Percentiles rank a stretch among this genome's conserved stretches.
Evolutionary conservation across 495 filamentous ascomycete genomes (phyloP).

Genomic region (Talaromyces trachyspermus): DNA sequence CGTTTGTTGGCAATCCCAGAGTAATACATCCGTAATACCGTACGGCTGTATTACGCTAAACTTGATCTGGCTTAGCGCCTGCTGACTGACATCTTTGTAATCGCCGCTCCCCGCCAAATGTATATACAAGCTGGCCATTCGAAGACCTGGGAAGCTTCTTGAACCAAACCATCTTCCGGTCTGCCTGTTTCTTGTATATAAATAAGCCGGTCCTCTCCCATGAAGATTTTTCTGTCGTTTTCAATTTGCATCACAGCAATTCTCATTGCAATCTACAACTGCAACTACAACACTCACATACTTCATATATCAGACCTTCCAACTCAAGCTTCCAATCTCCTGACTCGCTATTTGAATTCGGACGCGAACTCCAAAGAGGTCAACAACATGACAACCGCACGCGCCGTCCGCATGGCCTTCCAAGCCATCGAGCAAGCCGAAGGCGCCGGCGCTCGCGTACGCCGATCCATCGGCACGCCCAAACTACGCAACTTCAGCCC

Average conservation of each 20-base stretch:
- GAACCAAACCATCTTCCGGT: too few species aligned
- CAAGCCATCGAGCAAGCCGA: constrained; percentile 81
- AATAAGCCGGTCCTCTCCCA: constrained; percentile 23
- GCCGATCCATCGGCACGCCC: constrained; percentile 80
- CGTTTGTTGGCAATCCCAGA: neutral
- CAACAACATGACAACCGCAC: constrained; percentile 57
- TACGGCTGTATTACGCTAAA: neutral
- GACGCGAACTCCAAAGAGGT: constrained; percentile 1
- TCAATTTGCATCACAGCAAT: constrained; percentile 39
- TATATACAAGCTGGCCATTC: neutral
- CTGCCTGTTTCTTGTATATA: constrained; percentile 18
- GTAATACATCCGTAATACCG: constrained; percentile 9
- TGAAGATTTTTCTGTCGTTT: constrained; percentile 37
- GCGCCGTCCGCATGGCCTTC: constrained; percentile 74
- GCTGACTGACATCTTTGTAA: constrained; percentile 12
- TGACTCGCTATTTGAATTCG: constrained; percentile 14
- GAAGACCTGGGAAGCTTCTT: neutral
- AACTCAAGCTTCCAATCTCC: constrained; percentile 10
- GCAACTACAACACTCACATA: constrained; percentile 11
- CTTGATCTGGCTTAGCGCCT: neutral
- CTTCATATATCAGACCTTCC: constrained; percentile 15
- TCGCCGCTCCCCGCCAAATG: neutral
- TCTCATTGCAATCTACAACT: constrained; percentile 20
- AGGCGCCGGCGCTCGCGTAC: constrained; percentile 81
- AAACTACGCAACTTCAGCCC: constrained; percentile 81